Evolutionary conservation across 441 rosid genomes (phyloP).

Genomic region (Gossypium schwendimanii): DNA sequence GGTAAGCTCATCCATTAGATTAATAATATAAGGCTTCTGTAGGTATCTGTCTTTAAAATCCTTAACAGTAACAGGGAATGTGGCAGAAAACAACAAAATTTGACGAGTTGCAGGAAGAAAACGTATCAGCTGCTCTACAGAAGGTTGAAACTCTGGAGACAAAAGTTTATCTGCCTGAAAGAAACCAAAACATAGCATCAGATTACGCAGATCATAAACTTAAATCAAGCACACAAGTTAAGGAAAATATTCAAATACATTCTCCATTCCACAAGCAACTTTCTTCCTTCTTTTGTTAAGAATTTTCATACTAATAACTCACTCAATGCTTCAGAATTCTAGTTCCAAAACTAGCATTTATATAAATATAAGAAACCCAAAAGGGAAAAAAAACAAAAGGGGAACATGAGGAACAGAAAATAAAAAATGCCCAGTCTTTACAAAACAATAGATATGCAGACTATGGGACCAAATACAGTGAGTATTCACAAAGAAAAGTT

Average conservation of each 20-base stretch:
- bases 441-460: neutral
- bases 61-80: conserved; percentile 97
- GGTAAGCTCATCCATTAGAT: conserved; percentile 98
- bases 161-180: conserved; percentile 90
- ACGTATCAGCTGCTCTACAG: conserved; percentile 78
- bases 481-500: neutral
- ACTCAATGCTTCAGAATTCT: no score
- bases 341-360: neutral
- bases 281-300: no score
- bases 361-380: neutral
- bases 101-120: conserved; percentile 77
- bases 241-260: no score
- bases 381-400: neutral
- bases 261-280: no score
- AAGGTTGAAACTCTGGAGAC: conserved; percentile 96
- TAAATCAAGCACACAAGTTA: no score
- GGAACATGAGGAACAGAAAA: neutral
- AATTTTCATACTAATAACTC: no score
- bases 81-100: conserved; percentile 92
- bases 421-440: neutral
- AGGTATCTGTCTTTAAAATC: conserved; percentile 87
- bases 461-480: neutral
- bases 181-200: conserved; percentile 23
- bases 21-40: conserved; percentile 73
- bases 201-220: neutral